phyloP scores from a whole-genome alignment of 2,329 filamentous ascomycete genomes.

The Nemania abortiva region DNA sequence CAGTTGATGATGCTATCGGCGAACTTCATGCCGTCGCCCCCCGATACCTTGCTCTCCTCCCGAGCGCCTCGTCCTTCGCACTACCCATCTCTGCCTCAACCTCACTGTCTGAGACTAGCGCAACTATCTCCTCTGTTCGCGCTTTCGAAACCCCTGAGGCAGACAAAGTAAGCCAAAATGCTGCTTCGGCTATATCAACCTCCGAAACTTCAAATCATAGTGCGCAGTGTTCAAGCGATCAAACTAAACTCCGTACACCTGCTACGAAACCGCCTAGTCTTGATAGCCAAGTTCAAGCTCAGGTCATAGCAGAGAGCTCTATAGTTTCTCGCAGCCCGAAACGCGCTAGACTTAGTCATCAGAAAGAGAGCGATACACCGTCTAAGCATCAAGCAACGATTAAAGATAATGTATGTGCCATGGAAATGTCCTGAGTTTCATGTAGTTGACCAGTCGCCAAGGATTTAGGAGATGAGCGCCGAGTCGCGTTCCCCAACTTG shows the following conservation, averaged over 20 bases:
- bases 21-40: constrained; percentile 42
- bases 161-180: neutral
- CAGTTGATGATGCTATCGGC: constrained; percentile 41
- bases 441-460: constrained; percentile 33
- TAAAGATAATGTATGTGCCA: constrained; percentile 40
- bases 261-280: constrained; percentile 23
- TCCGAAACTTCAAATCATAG: neutral
- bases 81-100: constrained; percentile 37
- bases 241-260: constrained; percentile 28
- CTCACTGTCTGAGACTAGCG: constrained; percentile 6
- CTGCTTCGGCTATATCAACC: constrained; percentile 7
- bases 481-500: constrained; percentile 48
- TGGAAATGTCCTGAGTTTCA: neutral
- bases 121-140: neutral
- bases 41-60: constrained; percentile 44
- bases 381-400: constrained; percentile 42
- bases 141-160: neutral
- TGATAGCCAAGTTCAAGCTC: constrained; percentile 39
- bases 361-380: constrained; percentile 19
- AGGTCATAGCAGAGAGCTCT: constrained; percentile 38
- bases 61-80: constrained; percentile 42
- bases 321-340: constrained; percentile 31
- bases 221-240: constrained; percentile 8
- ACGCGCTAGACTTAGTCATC: constrained; percentile 30
- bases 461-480: constrained; percentile 33